Conservation (phyloP, 176 grass and related monocot species). For the Triticum timopheevii region DNA sequence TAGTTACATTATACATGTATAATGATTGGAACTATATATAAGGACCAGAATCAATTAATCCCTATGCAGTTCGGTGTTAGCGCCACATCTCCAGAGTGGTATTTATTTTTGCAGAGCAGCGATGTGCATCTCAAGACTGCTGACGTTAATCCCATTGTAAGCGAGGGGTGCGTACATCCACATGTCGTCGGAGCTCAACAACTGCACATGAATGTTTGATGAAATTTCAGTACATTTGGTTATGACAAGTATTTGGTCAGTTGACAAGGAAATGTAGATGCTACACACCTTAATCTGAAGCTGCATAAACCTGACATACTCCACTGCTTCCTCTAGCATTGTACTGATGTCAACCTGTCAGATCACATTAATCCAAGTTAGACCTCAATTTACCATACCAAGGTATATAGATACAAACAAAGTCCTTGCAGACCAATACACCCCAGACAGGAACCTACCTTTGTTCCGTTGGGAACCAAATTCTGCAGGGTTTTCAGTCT, state of each 20-base stretch:
- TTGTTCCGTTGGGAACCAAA: conserved; percentile 94
- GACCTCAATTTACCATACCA: not conserved
- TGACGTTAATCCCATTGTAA: conserved; percentile 87
- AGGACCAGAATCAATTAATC: conserved; percentile 23
- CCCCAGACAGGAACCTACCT: conserved; percentile 44
- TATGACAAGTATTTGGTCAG: not conserved
- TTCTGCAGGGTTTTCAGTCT: conserved; percentile 81
- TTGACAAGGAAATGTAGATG: conserved; percentile 4
- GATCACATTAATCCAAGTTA: conserved; percentile 29
- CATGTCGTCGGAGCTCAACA: conserved; percentile 90
- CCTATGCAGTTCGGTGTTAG: conserved; percentile 40
- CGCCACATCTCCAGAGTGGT: conserved; percentile 8
- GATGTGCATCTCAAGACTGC: conserved; percentile 64
- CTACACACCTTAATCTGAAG: conserved; percentile 84
- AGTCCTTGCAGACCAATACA: conserved; percentile 4
- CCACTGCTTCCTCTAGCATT: conserved; percentile 95
- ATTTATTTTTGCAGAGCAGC: conserved; percentile 34
- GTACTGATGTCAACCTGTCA: conserved; percentile 96
- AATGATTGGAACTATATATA: conserved; percentile 27
- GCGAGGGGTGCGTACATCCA: conserved; percentile 96
- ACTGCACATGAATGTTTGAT: conserved; percentile 50
- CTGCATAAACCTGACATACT: conserved; percentile 95
- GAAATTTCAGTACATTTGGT: conserved; percentile 16
- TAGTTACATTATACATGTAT: conserved; percentile 47
- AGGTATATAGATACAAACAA: not conserved